Conservation (phyloP, 495 filamentous ascomycete species). For the Hypoxylon cercidicola region DNA sequence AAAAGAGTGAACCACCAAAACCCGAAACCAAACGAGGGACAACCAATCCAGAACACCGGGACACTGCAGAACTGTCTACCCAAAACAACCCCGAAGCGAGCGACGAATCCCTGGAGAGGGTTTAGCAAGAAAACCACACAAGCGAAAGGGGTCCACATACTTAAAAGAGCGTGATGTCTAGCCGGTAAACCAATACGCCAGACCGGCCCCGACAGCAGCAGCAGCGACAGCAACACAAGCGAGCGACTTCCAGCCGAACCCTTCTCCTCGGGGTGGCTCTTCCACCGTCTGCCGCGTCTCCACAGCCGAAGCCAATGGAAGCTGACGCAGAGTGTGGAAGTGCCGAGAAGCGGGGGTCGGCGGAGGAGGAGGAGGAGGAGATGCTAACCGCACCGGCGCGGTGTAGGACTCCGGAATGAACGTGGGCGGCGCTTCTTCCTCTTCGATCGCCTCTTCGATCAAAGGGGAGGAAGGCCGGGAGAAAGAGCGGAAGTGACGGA, state of each 20-base stretch:
- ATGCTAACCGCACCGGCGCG: neutral
- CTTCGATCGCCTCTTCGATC: neutral
- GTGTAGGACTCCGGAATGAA: conserved; percentile 1
- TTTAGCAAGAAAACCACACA: neutral
- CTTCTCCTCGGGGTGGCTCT: conserved; percentile 1
- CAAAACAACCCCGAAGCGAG: neutral
- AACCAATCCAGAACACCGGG: conserved; percentile 19
- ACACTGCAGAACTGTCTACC: conserved; percentile 37
- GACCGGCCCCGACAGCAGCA: conserved; percentile 28
- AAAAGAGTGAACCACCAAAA: neutral
- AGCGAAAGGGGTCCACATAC: neutral
- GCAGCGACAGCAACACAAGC: conserved; percentile 35
- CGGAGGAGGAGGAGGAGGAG: neutral
- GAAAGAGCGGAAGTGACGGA: conserved; percentile 8
- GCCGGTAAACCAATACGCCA: conserved; percentile 34
- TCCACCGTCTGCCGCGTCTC: conserved; percentile 15
- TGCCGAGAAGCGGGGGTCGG: conserved; percentile 3
- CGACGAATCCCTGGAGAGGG: neutral
- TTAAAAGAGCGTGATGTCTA: conserved; percentile 16
- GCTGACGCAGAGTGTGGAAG: conserved; percentile 22
- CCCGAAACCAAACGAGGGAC: neutral
- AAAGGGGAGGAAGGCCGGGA: neutral
- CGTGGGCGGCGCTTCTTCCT: too few relatives aligned
- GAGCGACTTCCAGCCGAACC: conserved; percentile 37
- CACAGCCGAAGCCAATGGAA: conserved; percentile 20